Evolutionary conservation across 768 basidiomycete species (phyloP).

Genomic region (Rhizopogon salebrosus): DNA sequence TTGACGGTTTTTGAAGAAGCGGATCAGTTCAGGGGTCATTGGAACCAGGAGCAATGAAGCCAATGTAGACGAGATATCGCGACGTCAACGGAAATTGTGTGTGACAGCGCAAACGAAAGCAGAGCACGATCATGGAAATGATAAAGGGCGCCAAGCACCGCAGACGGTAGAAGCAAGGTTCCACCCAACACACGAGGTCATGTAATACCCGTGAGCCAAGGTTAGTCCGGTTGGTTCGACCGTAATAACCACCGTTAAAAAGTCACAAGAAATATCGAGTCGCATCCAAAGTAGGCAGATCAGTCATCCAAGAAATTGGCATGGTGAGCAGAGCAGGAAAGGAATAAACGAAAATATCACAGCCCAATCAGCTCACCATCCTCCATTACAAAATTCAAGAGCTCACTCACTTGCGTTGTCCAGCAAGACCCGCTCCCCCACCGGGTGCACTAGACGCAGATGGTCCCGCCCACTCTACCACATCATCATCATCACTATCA

Average conservation of each 20-base stretch:
- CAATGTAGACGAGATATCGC: background rate
- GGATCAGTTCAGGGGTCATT: background rate
- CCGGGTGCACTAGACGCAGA: background rate
- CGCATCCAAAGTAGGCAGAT: background rate
- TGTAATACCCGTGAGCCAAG: background rate
- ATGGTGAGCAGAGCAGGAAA: background rate
- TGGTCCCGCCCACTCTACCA: conserved; percentile 16
- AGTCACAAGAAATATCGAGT: background rate
- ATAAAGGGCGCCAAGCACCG: background rate
- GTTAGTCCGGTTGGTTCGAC: background rate
- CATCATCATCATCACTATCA: conserved; percentile 27
- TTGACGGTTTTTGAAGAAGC: background rate
- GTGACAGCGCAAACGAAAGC: background rate
- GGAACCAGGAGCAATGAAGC: background rate
- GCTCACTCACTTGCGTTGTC: conserved; percentile 2
- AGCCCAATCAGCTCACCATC: background rate
- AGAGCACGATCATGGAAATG: background rate
- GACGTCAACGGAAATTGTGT: background rate
- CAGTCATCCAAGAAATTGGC: background rate
- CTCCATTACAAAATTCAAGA: background rate
- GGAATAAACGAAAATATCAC: background rate
- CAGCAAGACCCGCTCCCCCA: background rate
- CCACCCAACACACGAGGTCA: background rate
- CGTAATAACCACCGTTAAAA: background rate
- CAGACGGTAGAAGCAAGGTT: background rate